These are phyloP conservation scores for Colletotrichum incanum DNA, from an alignment of 2,329 filamentous ascomycete genomes.

Conservation along the genomic window DNA sequence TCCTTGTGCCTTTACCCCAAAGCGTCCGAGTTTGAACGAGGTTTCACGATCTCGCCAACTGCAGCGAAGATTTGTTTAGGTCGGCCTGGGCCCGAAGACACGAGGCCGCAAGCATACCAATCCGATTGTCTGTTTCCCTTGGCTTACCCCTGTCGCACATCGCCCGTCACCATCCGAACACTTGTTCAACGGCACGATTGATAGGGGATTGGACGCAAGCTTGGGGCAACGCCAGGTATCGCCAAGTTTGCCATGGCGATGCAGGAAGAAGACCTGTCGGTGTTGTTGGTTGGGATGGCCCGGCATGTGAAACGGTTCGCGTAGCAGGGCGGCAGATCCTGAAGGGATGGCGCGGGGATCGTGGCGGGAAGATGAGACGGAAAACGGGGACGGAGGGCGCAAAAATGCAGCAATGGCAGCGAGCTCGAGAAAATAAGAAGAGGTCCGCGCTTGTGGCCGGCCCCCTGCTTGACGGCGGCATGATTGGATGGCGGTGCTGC, in stretches of 20 bases:
- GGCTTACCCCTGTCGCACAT: conserved; percentile 30
- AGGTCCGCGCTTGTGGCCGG: conserved; percentile 33
- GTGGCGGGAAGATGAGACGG: conserved; percentile 39
- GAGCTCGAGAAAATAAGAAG: conserved; percentile 20
- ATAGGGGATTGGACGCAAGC: neutral
- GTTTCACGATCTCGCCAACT: conserved; percentile 39
- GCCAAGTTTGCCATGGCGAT: neutral
- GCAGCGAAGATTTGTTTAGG: conserved; percentile 32
- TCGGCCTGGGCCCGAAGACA: conserved; percentile 6
- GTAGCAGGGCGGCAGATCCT: conserved; percentile 40
- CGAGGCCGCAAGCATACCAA: conserved; percentile 7
- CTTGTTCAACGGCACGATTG: conserved; percentile 12
- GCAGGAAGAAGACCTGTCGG: neutral
- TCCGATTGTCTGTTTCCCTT: conserved; percentile 10
- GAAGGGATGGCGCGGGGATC: conserved; percentile 41
- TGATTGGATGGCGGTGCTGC: conserved; percentile 27
- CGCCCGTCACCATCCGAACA: conserved; percentile 33
- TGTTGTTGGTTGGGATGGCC: conserved; percentile 26
- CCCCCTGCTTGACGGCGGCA: conserved; percentile 1
- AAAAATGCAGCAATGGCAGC: neutral
- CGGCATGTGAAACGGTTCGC: conserved; percentile 39
- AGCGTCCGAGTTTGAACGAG: conserved; percentile 37
- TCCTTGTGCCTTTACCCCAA: conserved; percentile 1
- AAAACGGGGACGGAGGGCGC: neutral
- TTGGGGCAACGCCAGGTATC: neutral